Evolutionary conservation across 116 monocot species (phyloP).

Genomic region (Posidonia oceanica): DNA sequence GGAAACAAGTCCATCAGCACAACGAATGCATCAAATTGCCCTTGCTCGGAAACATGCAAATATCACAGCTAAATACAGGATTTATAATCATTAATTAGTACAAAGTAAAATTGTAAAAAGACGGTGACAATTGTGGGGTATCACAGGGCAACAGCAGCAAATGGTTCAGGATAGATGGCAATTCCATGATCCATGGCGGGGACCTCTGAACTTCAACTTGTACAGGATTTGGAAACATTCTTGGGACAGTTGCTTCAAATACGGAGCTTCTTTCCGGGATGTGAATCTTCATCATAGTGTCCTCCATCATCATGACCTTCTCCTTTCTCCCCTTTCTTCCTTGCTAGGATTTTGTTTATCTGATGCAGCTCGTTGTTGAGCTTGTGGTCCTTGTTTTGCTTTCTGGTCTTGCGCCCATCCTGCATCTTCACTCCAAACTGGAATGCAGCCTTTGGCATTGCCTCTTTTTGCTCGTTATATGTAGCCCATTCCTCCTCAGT

Average conservation of each 20-base stretch:
- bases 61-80: too few relatives aligned
- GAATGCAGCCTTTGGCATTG: slow-evolving; percentile 99
- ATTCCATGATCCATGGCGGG: too few relatives aligned
- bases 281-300: slow-evolving; percentile 43
- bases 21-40: too few relatives aligned
- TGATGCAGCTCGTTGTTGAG: slow-evolving; percentile 94
- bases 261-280: slow-evolving; percentile 75
- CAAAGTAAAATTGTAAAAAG: too few relatives aligned
- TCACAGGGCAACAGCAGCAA: too few relatives aligned
- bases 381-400: slow-evolving; percentile 99
- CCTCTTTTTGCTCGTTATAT: slow-evolving; percentile 98
- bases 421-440: slow-evolving; percentile 99
- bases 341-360: slow-evolving; percentile 90
- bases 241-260: slow-evolving; percentile 17
- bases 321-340: slow-evolving; percentile 69
- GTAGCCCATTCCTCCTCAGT: slow-evolving; percentile 98
- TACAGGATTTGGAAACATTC: background rate
- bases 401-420: slow-evolving; percentile 92
- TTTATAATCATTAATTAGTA: too few relatives aligned
- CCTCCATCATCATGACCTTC: slow-evolving; percentile 24
- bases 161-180: too few relatives aligned
- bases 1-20: too few relatives aligned
- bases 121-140: too few relatives aligned
- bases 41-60: too few relatives aligned
- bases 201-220: background rate